Evolutionary conservation across 345 rosid genomes (phyloP), one percentile per base, ranked within the genome.

Genomic region (Brassica rapa): DNA sequence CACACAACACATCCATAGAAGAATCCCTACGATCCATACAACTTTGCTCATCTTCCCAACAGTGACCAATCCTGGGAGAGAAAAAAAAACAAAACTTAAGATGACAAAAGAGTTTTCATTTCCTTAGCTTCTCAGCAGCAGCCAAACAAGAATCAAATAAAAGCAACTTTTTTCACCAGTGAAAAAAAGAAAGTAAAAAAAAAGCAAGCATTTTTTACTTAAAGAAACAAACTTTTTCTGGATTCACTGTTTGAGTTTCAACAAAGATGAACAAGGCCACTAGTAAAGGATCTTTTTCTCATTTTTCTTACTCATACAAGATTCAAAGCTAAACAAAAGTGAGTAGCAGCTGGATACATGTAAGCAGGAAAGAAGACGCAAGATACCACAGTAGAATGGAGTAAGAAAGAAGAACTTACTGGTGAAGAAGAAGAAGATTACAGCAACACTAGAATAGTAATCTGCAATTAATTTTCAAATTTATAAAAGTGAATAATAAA

Each of bases 1-100:
- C 76, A 71, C 62, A 61, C 63, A 49, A 0, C 56, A 76, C 70
- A 74, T 33, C 85, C 77, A 77, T 12, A 80, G 65, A 71, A 82
- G 60, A 71, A 77, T 39, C 76, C 62, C 66, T 11, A 72, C 21
- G 64, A 84, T 16, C 49, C 78, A 53, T 39, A 46, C 73, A 77
- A 63, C 61, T 73, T 12, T 84, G 19, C 76, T 71, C 87, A 85
- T 84, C 72, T 57, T 62, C 43, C 4, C 32, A 56, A 71, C 62
- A 78, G 35, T n/a, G 65, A 41, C 15, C 29, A 70, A 57, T 62
- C 39, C 83, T 80, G 43, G 10, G 16, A 71, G 19, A 25, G 11
- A 1, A 12, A 11, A 15, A 59, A 7, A 24, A 43, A 72, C 66
- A 57, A 46, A 68, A 53, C 67, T 63, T 12, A 70, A 75, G 66